Conservation (phyloP, 805 yeast genomes). For the Isabelozyma pseudorhagii region DNA sequence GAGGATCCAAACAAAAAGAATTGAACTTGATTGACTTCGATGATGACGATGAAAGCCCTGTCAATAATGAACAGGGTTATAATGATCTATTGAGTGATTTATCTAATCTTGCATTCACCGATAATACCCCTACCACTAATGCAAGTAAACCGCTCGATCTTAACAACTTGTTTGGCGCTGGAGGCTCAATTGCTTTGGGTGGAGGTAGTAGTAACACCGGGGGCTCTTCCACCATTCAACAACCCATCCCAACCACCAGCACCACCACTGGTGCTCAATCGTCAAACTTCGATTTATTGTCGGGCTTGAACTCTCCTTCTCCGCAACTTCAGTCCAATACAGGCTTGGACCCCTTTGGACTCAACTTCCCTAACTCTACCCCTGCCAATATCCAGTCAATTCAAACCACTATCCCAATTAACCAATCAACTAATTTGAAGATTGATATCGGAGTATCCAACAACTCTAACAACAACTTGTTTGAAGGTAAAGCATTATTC, state of each 20-base stretch:
- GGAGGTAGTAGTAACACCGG: slow-evolving; percentile 1
- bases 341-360: slow-evolving; percentile 38
- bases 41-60: slow-evolving; percentile 31
- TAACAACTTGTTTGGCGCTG: slow-evolving; percentile 44
- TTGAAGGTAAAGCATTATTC: slow-evolving; percentile 47
- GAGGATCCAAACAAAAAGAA: slow-evolving; percentile 18
- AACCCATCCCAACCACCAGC: slow-evolving; percentile 10
- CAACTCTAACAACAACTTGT: slow-evolving; percentile 27
- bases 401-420: slow-evolving; percentile 26
- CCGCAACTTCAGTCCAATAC: slow-evolving; percentile 31
- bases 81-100: slow-evolving; percentile 75
- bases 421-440: slow-evolving; percentile 45
- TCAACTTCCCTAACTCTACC: slow-evolving; percentile 36
- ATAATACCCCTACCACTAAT: slow-evolving; percentile 18
- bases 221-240: slow-evolving; percentile 7
- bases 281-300: slow-evolving; percentile 25
- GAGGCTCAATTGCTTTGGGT: slow-evolving; percentile 48
- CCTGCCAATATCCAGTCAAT: slow-evolving; percentile 22
- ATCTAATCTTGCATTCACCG: slow-evolving; percentile 56
- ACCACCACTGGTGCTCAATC: slow-evolving; percentile 5
- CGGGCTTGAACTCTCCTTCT: slow-evolving; percentile 39
- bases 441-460: slow-evolving; percentile 45
- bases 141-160: slow-evolving; percentile 21
- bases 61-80: slow-evolving; percentile 39
- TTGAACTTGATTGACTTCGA: slow-evolving; percentile 44